Base-by-base conservation (phyloP, 2,329 filamentous ascomycete species). In the Mariannaea elegans region DNA sequence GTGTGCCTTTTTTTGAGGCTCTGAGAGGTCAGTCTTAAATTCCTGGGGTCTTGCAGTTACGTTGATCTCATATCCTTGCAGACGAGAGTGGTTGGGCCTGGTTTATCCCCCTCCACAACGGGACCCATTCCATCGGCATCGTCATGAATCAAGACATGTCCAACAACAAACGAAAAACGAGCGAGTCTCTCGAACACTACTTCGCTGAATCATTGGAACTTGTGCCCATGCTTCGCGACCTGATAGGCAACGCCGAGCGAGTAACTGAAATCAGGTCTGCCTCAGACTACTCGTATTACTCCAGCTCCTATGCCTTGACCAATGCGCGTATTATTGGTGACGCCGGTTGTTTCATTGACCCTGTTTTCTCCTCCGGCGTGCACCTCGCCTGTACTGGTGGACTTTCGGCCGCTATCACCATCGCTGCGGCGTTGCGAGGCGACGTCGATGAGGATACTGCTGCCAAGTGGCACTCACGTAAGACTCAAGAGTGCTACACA, bases 61-160 rank as follows among this genome's bases (percentile, higher is more conserved):
- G n/a, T 31, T 3, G n/a, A 23, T 19, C 55, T 52, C 27, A 58
- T 39, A 23, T 7, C 19, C 4, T 3, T 9, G 7, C 21, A 72
- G 81, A 84, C 66, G 75, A 54, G 2, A 83, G 78, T 56, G 82
- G 82, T 12, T 85, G 82, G 82, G 69, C 59, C 13, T 85, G 82
- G 81, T 71, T 72, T 46, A 84, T 85, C 52, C 82, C 82, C 0
- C 68, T 84, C 1, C 81, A 84, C 65, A 71, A 83, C 61, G 79
- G 75, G 12, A 82, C 75, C 3, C 51, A 61, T 3, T 82, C 80
- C 0, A 75, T 82, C 1, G 80, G 80, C 12, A 66, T 82, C 7
- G 79, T 82, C 5, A 70, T 71, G 62, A 75, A 76, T 56, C 78
- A 82, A 66, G 67, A 78, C 7, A 27, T 78, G 5, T 65, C 72